These are phyloP conservation scores for Paratinospora sagittata DNA, from an alignment of 164 flowering plant species.

Conservation along the genomic window DNA sequence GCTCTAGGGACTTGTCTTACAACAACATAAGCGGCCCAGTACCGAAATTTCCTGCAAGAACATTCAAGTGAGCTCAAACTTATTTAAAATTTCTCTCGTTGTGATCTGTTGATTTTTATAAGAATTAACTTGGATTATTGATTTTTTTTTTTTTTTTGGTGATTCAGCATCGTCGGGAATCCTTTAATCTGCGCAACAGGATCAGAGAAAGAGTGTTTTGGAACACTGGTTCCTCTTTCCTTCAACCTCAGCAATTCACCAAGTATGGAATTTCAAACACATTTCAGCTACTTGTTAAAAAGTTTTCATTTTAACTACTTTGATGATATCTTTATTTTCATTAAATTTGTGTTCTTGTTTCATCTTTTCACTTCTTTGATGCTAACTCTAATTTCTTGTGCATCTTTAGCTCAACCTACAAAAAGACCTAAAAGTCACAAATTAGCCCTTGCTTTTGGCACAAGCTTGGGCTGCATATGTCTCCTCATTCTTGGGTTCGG, in stretches of 20 bases:
- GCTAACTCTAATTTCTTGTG: constrained; percentile 10
- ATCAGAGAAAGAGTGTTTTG: constrained; percentile 66
- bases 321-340: not conserved
- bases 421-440: constrained; percentile 46
- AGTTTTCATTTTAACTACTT: not conserved
- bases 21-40: constrained; percentile 91
- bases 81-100: not conserved
- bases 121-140: constrained; percentile 1
- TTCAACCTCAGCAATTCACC: constrained; percentile 53
- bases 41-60: constrained; percentile 68
- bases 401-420: constrained; percentile 41
- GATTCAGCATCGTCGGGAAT: constrained; percentile 80
- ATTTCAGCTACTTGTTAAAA: not conserved
- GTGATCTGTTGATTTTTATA: not conserved
- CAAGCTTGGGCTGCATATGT: constrained; percentile 65
- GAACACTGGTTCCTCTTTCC: constrained; percentile 64
- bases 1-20: constrained; percentile 77
- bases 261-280: constrained; percentile 32
- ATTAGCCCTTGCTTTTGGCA: constrained; percentile 67
- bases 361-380: not conserved
- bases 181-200: constrained; percentile 85
- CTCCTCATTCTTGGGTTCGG: constrained; percentile 65
- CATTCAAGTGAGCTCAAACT: constrained; percentile 57
- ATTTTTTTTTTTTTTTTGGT: constrained; percentile 5
- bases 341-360: not conserved